Base-by-base conservation (phyloP, 1,139 yeast species). In the Meyerozyma guilliermondii region DNA sequence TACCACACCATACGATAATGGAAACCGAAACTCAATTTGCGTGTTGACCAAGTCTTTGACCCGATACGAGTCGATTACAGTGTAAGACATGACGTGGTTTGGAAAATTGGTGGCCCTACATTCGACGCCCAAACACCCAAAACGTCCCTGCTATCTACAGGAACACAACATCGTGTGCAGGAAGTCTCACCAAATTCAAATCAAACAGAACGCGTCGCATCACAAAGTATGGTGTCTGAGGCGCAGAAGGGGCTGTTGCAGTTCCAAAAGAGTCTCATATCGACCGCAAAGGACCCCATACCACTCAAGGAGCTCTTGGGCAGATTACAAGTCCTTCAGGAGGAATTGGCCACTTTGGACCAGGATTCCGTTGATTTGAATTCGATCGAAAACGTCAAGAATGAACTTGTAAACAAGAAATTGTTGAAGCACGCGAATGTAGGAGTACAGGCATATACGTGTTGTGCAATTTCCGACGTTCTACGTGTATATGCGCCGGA, bases 401-500 rank as follows among this genome's bases (percentile, higher is more conserved):
- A 65, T 26, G 82, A 80, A 40, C 66, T 89, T 38, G 68, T 76
- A 5, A 77, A 78, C 50, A 74, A 74, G 46, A 84, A 82, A 52
- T 63, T 87, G 17, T 50, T 86, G 8, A 70, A 66, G 34, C 84
- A 84, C 54, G 67, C 78, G 41, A 88, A 87, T 54, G 51, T 62
- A 3, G 95, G 95, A 3, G 81, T 89, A 3, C 85, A 82, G 50
- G 81, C 91, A 0, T 79, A 73, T 46, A 76, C 77, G 2, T 82
- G 94, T 14, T 84, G 95, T 55, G 81, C 94, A 48, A 52, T 89
- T 9, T 75, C 91, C 3, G 96, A 89, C 58, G 68, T 91, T 11
- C 63, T 91, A 36, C 72, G 96, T 46, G 63, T 89, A 9, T 83
- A 74, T 57, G 97, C 96, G 0, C 97, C 97, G 0, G 87, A 89